Percentiles rank a stretch among this genome's conserved stretches.
Evolutionary conservation across 2,329 filamentous ascomycete species (phyloP).

Genomic region (Colletotrichum viniferum): DNA sequence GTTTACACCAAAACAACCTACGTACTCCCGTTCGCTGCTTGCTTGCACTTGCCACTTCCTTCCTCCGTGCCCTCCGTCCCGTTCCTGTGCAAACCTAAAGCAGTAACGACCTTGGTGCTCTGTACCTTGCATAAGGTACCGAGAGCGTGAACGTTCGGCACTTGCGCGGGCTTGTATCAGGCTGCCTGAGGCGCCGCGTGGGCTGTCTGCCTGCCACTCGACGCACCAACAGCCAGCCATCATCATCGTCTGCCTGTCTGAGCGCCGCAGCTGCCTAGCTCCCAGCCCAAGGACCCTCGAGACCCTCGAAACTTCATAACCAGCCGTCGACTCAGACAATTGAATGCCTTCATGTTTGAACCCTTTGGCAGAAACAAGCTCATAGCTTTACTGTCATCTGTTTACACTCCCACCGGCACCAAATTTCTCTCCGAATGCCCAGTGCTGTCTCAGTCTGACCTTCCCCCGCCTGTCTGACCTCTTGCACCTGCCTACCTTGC

Average conservation of each 20-base stretch:
- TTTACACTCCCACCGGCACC: neutral
- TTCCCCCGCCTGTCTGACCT: neutral
- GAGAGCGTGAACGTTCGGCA: neutral
- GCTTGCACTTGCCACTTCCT: neutral
- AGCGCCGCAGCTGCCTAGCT: slow-evolving; percentile 15
- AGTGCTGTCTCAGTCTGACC: neutral
- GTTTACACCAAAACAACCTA: neutral
- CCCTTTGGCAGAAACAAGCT: neutral
- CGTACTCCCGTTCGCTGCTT: neutral
- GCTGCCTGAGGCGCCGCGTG: slow-evolving; percentile 2
- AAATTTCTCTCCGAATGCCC: neutral
- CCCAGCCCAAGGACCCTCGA: neutral
- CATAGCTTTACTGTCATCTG: too few relatives aligned
- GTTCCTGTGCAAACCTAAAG: neutral
- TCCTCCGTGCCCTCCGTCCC: neutral
- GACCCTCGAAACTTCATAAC: neutral
- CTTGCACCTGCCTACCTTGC: neutral
- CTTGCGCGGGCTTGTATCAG: neutral
- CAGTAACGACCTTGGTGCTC: neutral
- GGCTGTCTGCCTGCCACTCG: neutral
- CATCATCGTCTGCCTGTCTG: neutral
- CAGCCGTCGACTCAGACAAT: neutral
- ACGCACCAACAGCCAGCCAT: neutral
- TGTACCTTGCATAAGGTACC: neutral
- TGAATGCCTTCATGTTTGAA: neutral